Base-by-base conservation (phyloP, 768 basidiomycete species). In the Russula vinacea region DNA sequence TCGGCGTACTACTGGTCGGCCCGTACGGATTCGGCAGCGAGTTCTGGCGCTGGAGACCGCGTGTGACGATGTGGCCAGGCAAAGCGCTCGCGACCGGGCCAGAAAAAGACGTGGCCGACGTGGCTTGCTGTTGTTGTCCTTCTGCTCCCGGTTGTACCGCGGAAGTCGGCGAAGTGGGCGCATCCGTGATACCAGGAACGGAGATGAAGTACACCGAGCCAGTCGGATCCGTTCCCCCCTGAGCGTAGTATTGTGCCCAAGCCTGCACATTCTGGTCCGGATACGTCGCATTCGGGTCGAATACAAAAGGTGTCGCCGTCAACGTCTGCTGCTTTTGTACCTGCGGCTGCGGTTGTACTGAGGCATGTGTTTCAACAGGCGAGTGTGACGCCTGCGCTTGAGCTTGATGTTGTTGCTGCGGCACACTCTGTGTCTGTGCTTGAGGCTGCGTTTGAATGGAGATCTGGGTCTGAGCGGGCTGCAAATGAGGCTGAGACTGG, bases 241-340 rank as follows among this genome's bases (percentile, higher is more conserved):
- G 83, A 0, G 86, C 85, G 71, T 93, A 93, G 74, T 94, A 94
- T 68, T 85, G 82, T 7, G 89, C 91, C 91, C 91, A 93, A 0
- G 88, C 89, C 71, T 92, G 90, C 24, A 87, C 90, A 66, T 91
- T 91, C 60, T 85, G 83, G 72, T 94, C 91, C 17, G 84, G 75
- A 69, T 94, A 94, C 24, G 84, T 84, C 55, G 78, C 76, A 33
- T 78, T 80, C 5, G 89, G 88, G 67, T 91, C 84, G 70, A 81
- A 92, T 10, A 76, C 73, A 60, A 77, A 84, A 16, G 83, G 83
- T 10, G 82, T 81, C 22, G 79, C 80, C 16, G 68, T 61, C 35
- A 62, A 33, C 17, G 45, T 67, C 40, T 67, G 68, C 7, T 71
- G 61, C 39, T 71, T 81, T 17, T 84, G 83, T 22, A 81, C 79